Base-by-base conservation (phyloP, 306 rosid genomes). In the Rosa multiflora region DNA sequence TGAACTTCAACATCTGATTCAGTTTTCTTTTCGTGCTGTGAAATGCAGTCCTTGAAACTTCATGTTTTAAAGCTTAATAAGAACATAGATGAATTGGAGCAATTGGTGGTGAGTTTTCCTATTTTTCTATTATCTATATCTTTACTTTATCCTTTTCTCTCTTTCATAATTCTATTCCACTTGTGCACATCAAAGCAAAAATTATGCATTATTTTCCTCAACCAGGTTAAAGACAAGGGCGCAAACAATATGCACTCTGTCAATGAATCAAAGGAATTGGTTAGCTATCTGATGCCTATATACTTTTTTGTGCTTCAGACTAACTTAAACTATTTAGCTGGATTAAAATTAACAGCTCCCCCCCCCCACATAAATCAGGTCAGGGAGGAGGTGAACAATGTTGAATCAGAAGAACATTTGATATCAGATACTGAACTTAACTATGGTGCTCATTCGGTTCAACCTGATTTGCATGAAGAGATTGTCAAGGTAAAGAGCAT, bases 11-110 rank as follows among this genome's bases (percentile, higher is more conserved):
- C 72, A 29, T 40, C 78, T 85, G 75, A 76, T 77, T 64, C 70
- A 66, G 75, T 68, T 29, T 18, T 59, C 0, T 39, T 75, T 82
- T 75, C 78, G 15, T 84, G 49, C 69, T 68, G 53, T 80, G 53
- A 47, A 46, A 39, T 85, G 94, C 94, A 95, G 99, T 87, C 99
- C 23, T 78, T 95, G 88, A 95, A 95, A 88, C 98, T 95, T 75
- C 97, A 91, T 85, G 99, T 95, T 84, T 81, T 95, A 78, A 88
- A 81, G 91, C 90, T 95, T 67, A 85, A 83, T 40, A 85, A 88
- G 79, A 89, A 80, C 82, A 83, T 92, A 78, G 85, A 90, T 43
- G 92, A 88, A 64, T 86, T 95, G 86, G 91, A 90, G 85, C 82
- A 66, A 85, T 84, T 82, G 80, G 66, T 91, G 93, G 99, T 92